Evolutionary conservation across 768 basidiomycete genomes (phyloP), one percentile per base, ranked within the genome.

Genomic region (Leccinum uliginosum): DNA sequence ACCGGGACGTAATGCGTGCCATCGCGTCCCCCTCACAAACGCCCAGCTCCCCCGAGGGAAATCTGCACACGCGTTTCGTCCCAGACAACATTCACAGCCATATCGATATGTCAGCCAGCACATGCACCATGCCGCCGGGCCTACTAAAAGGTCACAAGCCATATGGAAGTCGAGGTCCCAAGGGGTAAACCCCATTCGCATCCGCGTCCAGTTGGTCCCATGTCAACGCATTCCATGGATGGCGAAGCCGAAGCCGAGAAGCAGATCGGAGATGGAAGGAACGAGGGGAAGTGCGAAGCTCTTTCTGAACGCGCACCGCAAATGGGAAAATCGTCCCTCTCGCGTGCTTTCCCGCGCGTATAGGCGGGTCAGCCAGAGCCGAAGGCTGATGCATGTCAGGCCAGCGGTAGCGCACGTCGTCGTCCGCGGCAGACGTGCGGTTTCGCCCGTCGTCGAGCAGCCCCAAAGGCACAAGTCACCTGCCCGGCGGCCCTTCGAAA

Each of bases 191-290:
- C 38, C 38, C 38, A 40, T 40, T 45, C 51, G 53, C 56, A 55
- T 63, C 59, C 40, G 51, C 54, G 45, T 15, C 40, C 54, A 48
- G 40, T 26, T 35, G 49, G 49, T 65, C 58, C 57, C 57, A 62
- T 59, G 64, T 55, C 61, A 60, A 27, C 38, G 38, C n/a, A 40
- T 40, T 32, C 32, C 24, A 45, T 19, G 48, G 45, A 50, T 54
- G 56, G 47, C 57, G 60, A 64, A 62, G 38, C 1, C 55, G 64
- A 64, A 64, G 59, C 26, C 3, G 46, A 65, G 64, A 65, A 66
- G 65, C 55, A 55, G 56, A 67, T 67, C 65, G 55, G 62, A 65
- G 58, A 62, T 58, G 60, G 62, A 65, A 56, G 65, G 29, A 12
- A 55, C n/a, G 17, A 59, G 48, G 61, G 40, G 51, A 32, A 53